phyloP scores from a whole-genome alignment of 306 rosid genomes.

The Astragalus glycyphyllos region DNA sequence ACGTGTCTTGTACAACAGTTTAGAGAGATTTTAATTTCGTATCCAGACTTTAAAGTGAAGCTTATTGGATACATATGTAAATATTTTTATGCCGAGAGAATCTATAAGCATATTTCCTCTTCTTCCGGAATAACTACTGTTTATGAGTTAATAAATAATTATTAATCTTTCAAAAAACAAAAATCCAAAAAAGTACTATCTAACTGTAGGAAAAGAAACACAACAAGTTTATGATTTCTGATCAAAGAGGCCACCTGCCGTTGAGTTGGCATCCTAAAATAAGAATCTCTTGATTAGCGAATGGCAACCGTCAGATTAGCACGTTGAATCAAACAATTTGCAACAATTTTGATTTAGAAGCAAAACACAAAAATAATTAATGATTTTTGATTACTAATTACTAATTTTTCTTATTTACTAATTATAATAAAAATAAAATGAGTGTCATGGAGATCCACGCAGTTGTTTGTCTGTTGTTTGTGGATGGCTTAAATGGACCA shows the following conservation, averaged over 20 bases:
- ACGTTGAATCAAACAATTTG: background rate
- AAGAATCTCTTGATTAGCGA: background rate
- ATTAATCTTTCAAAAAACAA: background rate
- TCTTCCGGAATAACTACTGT: no score
- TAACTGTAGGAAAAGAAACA: no score
- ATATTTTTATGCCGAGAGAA: no score
- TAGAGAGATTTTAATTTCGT: no score
- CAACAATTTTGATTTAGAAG: background rate
- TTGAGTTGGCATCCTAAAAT: constrained; percentile 11
- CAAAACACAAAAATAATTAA: background rate
- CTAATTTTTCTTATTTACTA: no score
- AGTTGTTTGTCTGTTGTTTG: constrained; percentile 34
- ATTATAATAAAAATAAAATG: background rate
- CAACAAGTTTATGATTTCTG: background rate
- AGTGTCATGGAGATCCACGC: constrained; percentile 41
- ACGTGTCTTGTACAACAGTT: no score
- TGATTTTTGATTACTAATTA: background rate
- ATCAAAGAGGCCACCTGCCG: background rate
- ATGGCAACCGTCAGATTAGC: background rate
- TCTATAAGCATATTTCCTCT: no score
- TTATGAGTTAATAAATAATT: no score
- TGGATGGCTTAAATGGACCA: constrained; percentile 15
- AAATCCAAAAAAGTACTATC: no score
- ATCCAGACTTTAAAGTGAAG: no score
- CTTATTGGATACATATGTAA: no score